Evolutionary conservation across 352 stramenopile species (phyloP).

Genomic region (Phytophthora megakarya): DNA sequence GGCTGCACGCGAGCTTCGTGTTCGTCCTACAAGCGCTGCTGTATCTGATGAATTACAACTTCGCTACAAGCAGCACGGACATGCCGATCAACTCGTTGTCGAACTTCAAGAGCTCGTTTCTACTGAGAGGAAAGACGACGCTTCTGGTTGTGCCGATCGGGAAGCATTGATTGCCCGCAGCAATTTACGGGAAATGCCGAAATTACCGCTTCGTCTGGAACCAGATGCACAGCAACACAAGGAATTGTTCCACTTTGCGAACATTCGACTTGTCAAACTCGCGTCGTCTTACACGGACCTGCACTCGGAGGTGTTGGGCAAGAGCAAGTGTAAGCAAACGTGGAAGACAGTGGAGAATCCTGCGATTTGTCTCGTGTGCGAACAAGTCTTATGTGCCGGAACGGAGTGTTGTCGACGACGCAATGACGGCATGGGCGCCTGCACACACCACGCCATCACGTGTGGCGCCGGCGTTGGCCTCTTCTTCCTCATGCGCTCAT

Average conservation of each 20-base stretch:
- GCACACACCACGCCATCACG: slow-evolving; percentile 73
- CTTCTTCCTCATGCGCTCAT: slow-evolving; percentile 86
- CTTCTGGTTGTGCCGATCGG: slow-evolving; percentile 11
- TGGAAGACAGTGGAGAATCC: slow-evolving; percentile 78
- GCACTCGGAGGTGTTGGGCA: slow-evolving; percentile 69
- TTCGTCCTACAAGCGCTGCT: slow-evolving; percentile 46
- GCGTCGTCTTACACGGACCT: slow-evolving; percentile 79
- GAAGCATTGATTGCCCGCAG: slow-evolving; percentile 37
- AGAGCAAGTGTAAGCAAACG: slow-evolving; percentile 77
- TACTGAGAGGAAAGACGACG: slow-evolving; percentile 1
- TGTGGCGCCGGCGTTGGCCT: slow-evolving; percentile 75
- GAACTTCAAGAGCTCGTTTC: slow-evolving; percentile 39
- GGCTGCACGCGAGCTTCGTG: slow-evolving; percentile 56
- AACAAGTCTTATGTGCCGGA: slow-evolving; percentile 76
- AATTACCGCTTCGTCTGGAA: slow-evolving; percentile 56
- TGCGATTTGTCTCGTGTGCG: slow-evolving; percentile 80
- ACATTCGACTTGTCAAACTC: slow-evolving; percentile 65
- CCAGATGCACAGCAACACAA: slow-evolving; percentile 42
- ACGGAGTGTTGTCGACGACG: slow-evolving; percentile 80
- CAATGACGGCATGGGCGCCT: slow-evolving; percentile 73
- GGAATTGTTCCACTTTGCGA: slow-evolving; percentile 61
- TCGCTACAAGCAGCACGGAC: slow-evolving; percentile 60
- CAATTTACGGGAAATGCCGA: slow-evolving; percentile 58
- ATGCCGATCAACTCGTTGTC: slow-evolving; percentile 47
- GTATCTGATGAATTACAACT: slow-evolving; percentile 54